Conservation (phyloP, 768 basidiomycete species). For the Imleria badia region DNA sequence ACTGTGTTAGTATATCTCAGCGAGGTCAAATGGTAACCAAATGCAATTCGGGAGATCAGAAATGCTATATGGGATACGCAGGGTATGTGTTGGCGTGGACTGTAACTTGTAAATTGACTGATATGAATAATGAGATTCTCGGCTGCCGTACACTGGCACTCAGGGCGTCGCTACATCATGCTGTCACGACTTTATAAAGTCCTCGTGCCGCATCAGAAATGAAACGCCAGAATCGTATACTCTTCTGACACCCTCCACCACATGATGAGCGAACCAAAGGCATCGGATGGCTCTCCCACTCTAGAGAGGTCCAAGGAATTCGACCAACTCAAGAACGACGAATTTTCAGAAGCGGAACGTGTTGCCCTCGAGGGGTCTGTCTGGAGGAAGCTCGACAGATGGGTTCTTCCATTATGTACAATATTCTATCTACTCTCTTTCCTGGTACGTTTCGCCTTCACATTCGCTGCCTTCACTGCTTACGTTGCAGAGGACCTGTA, state of each 20-base stretch:
- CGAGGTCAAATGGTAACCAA: too few relatives aligned
- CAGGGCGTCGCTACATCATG: too few relatives aligned
- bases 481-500: slow-evolving; percentile 1
- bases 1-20: too few relatives aligned
- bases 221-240: too few relatives aligned
- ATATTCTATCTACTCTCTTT: slow-evolving; percentile 55
- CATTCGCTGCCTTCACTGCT: neutral
- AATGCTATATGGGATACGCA: too few relatives aligned
- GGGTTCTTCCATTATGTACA: slow-evolving; percentile 47
- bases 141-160: too few relatives aligned
- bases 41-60: too few relatives aligned
- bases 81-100: too few relatives aligned
- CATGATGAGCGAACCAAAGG: slow-evolving; percentile 7
- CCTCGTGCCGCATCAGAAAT: too few relatives aligned
- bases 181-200: too few relatives aligned
- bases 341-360: slow-evolving; percentile 15
- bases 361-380: slow-evolving; percentile 37
- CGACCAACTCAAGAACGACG: neutral
- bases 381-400: slow-evolving; percentile 51
- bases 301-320: slow-evolving; percentile 6
- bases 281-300: neutral
- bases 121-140: too few relatives aligned
- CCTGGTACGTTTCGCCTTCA: slow-evolving; percentile 38
- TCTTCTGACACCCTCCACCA: neutral
- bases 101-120: too few relatives aligned